These are phyloP conservation scores for Tricholoma matsutake DNA, from an alignment of 768 basidiomycete genomes.

Conservation along the genomic window DNA sequence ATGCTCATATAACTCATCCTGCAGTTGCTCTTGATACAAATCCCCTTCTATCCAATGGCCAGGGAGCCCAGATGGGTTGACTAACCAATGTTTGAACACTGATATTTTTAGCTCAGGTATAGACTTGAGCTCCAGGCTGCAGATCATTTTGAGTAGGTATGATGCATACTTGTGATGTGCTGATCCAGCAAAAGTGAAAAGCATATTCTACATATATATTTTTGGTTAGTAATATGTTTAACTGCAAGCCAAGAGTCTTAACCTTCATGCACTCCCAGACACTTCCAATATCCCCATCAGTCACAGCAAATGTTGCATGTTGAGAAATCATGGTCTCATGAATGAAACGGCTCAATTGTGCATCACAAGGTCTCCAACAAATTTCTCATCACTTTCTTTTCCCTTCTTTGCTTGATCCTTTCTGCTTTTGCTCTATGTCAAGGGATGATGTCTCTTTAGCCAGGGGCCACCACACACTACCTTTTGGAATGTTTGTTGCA, in stretches of 20 bases:
- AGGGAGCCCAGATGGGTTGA: conserved; percentile 25
- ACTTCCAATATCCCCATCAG: conserved; percentile 34
- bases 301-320: conserved; percentile 24
- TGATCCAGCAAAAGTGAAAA: conserved; percentile 32
- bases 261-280: conserved; percentile 31
- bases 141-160: conserved; percentile 31
- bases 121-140: conserved; percentile 28
- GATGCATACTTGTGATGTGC: conserved; percentile 27
- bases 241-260: neutral
- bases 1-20: conserved; percentile 26
- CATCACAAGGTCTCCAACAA: conserved; percentile 22
- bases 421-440: neutral
- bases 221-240: neutral
- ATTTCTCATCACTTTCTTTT: neutral
- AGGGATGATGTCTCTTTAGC: neutral
- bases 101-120: conserved; percentile 15
- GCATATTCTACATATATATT: conserved; percentile 16
- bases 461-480: neutral
- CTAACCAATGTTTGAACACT: conserved; percentile 24
- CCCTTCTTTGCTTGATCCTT: no score
- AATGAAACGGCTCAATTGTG: conserved; percentile 23
- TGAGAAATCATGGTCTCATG: conserved; percentile 21
- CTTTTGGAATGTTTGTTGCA: neutral
- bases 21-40: conserved; percentile 32
- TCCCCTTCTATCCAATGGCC: conserved; percentile 25